Base-by-base conservation (phyloP, 129 eudicot genomes). In the Pittosporum tobira region DNA sequence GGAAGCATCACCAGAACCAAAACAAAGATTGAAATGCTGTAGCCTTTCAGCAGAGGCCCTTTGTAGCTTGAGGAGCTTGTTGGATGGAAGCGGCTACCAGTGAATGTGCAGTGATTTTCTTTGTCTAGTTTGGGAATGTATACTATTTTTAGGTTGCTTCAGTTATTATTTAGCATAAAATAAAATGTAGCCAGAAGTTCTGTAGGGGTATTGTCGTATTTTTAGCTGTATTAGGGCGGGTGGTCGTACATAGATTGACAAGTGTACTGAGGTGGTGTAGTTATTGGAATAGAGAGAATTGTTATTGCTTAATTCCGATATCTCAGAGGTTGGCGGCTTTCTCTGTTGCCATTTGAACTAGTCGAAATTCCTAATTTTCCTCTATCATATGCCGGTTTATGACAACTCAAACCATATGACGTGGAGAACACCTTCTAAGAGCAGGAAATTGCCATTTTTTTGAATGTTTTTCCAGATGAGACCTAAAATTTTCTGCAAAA, bases 11-110 rank as follows among this genome's bases (percentile, higher is more conserved):
- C 60, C 74, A 53, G 2, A 58, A 4, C 65, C 68, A 16, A 79
- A 60, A 7, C 71, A 58, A 53, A 79, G 72, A 37, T 46, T 79
- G 60, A 73, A 74, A 63, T 73, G 77, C 30, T 82, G 79, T 60
- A 79, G 81, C 84, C 77, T 81, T 38, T 71, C 88, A 6, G 77
- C 79, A 3, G 83, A 75, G 60, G 86, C 89, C 46, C 61, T 81
- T 61, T 69, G 69, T 58, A 73, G 81, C 57, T 64, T 82, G 73
- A 59, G 73, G 74, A 73, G 78, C 55, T 61, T 76, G 51, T 38
- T 78, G 64, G 88, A 79, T 10, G 59, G 75, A 15, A 60, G 28
- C 19, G 72, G 50, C 8, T 36, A 55, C 30, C 43, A 51, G 5
- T 80, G 69, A 75, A 9, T 43, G 48, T 61, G 19, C 13, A 30